phyloP scores from a whole-genome alignment of 2,329 filamentous ascomycete species.

The Dothistroma pini region DNA sequence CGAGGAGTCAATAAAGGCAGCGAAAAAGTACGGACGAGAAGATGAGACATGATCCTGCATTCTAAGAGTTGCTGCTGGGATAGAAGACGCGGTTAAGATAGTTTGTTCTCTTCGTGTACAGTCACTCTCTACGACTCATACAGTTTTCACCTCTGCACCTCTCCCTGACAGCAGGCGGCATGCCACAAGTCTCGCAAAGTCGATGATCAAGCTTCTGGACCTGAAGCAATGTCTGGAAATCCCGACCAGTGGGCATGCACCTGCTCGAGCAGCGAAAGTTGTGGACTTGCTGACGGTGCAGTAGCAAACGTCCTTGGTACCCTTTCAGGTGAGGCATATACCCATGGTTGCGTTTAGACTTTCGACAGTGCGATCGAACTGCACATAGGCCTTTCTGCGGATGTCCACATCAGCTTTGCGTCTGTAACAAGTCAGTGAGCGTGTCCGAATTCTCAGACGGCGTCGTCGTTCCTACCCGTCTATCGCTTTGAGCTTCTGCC shows the following conservation, averaged over 20 bases:
- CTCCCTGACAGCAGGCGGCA: background rate
- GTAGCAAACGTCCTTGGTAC: background rate
- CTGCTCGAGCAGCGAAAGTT: background rate
- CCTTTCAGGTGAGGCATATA: slow-evolving; percentile 47
- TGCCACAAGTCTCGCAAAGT: too few relatives aligned
- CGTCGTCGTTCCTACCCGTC: background rate
- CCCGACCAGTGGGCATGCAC: background rate
- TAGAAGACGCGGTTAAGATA: background rate
- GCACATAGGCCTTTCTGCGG: slow-evolving; percentile 46
- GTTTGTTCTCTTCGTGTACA: background rate
- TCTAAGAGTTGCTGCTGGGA: background rate
- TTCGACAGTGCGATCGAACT: slow-evolving; percentile 65
- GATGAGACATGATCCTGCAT: background rate
- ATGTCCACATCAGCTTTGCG: slow-evolving; percentile 8
- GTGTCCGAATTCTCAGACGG: background rate
- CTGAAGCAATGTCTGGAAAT: background rate
- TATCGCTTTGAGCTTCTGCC: slow-evolving; percentile 24
- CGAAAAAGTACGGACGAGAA: slow-evolving; percentile 1
- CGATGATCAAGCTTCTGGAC: too few relatives aligned
- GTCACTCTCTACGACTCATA: background rate
- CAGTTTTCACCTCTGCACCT: background rate
- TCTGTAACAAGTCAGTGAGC: slow-evolving; percentile 4
- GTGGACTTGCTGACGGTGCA: background rate
- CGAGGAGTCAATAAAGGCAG: slow-evolving; percentile 3
- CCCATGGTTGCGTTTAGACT: slow-evolving; percentile 74